Percentiles rank a stretch among this genome's conserved stretches.
These are phyloP conservation scores for Aureoboletus auriporus DNA, from an alignment of 768 basidiomycete species.

Conservation along the genomic window DNA sequence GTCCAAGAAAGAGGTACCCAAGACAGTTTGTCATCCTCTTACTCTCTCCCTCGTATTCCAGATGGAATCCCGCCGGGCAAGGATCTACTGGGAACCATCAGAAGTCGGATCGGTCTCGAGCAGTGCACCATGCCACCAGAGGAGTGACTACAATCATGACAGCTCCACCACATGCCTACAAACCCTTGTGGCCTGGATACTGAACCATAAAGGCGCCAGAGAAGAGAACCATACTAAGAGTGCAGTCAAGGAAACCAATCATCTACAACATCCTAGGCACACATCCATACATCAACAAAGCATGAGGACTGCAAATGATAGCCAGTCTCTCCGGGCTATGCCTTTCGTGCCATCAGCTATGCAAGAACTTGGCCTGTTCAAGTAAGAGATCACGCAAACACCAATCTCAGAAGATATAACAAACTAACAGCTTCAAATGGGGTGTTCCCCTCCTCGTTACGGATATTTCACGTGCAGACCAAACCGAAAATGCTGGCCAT, in stretches of 20 bases:
- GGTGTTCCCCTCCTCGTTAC: constrained; percentile 27
- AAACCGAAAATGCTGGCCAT: constrained; percentile 41
- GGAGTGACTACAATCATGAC: constrained; percentile 26
- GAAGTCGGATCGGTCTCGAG: constrained; percentile 7
- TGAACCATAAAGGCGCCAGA: constrained; percentile 22
- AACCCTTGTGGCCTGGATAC: constrained; percentile 6
- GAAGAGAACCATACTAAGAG: constrained; percentile 27
- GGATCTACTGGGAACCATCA: constrained; percentile 29
- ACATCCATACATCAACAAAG: constrained; percentile 57
- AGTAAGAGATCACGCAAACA: neutral
- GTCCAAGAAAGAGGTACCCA: too few species aligned
- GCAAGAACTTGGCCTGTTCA: constrained; percentile 12
- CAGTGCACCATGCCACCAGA: constrained; percentile 41
- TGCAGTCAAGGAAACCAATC: neutral
- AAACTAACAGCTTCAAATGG: constrained; percentile 34
- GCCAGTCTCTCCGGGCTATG: constrained; percentile 49
- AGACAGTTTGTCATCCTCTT: too few species aligned
- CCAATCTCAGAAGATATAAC: neutral
- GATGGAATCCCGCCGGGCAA: neutral
- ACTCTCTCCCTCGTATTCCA: neutral
- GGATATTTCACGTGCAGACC: constrained; percentile 40
- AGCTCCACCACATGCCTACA: constrained; percentile 27
- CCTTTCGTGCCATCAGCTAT: constrained; percentile 16
- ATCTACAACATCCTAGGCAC: constrained; percentile 25
- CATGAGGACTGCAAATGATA: too few species aligned